Evolutionary conservation across 176 grass and related monocot species (phyloP).

Genomic region (Carex pumila): DNA sequence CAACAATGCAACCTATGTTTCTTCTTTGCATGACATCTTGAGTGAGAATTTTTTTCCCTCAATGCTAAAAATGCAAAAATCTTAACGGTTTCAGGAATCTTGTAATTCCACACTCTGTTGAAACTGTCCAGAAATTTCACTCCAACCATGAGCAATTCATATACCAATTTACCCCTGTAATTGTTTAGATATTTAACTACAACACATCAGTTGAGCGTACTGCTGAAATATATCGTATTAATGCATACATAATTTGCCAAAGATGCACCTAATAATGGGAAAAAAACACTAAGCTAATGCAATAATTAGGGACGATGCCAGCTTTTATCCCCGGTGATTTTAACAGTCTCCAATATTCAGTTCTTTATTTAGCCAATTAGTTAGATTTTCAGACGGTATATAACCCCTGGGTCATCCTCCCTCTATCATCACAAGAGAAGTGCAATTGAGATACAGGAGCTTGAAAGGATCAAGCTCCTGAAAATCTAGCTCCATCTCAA

Average conservation of each 20-base stretch:
- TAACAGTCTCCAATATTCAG: neutral
- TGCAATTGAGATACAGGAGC: neutral
- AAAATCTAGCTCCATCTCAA: neutral
- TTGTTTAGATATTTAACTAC: neutral
- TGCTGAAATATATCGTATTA: neutral
- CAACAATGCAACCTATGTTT: too few species aligned
- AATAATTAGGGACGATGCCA: neutral
- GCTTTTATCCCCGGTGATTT: neutral
- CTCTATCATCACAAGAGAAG: neutral
- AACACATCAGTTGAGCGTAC: neutral
- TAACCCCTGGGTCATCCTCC: neutral
- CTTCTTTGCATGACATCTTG: too few species aligned
- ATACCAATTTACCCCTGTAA: too few species aligned
- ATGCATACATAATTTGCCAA: neutral
- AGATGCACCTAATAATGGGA: neutral
- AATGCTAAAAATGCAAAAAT: too few species aligned
- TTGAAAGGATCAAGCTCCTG: neutral
- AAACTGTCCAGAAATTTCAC: too few species aligned
- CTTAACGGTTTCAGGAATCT: too few species aligned
- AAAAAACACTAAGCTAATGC: neutral
- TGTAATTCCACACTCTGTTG: too few species aligned
- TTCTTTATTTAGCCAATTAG: neutral
- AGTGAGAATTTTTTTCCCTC: too few species aligned
- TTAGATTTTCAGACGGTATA: neutral
- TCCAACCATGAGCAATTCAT: too few species aligned